Percentiles rank a stretch among this genome's conserved stretches.
phyloP scores from a whole-genome alignment of 73 alveolate genomes.

The Tetrahymena thermophila region DNA sequence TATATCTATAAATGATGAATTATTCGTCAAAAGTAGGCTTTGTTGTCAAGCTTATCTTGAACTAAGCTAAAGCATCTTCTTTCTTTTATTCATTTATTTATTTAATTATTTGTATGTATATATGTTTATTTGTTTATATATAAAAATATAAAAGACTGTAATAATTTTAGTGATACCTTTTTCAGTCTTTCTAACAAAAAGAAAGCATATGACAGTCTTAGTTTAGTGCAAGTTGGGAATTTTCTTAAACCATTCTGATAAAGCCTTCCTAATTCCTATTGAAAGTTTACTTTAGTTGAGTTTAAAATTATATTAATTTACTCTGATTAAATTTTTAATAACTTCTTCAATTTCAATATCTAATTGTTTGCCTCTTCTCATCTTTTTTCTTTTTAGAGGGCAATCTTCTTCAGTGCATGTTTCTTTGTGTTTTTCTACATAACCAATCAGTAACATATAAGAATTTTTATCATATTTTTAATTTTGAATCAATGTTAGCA shows the following conservation, averaged over 20 bases:
- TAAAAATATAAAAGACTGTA: no score
- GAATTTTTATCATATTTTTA: slow-evolving; percentile 65
- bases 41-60: slow-evolving; percentile 53
- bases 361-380: background rate
- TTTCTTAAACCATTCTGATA: slow-evolving; percentile 68
- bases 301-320: background rate
- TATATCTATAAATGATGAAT: slow-evolving; percentile 72
- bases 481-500: slow-evolving; percentile 60
- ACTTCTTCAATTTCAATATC: slow-evolving; percentile 15
- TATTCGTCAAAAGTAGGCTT: slow-evolving; percentile 87
- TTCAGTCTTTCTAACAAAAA: slow-evolving; percentile 68
- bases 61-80: slow-evolving; percentile 68
- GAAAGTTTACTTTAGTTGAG: slow-evolving; percentile 12
- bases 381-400: slow-evolving; percentile 59
- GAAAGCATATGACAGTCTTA: slow-evolving; percentile 77
- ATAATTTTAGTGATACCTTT: background rate
- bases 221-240: slow-evolving; percentile 78
- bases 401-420: slow-evolving; percentile 78
- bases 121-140: no score
- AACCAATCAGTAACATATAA: slow-evolving; percentile 78
- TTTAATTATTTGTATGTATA: no score
- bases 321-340: background rate
- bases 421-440: slow-evolving; percentile 83
- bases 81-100: slow-evolving; percentile 12
- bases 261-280: slow-evolving; percentile 69